These are phyloP conservation scores for Reticulascus tulasneorum DNA, from an alignment of 2,329 filamentous ascomycete genomes.

Conservation along the genomic window DNA sequence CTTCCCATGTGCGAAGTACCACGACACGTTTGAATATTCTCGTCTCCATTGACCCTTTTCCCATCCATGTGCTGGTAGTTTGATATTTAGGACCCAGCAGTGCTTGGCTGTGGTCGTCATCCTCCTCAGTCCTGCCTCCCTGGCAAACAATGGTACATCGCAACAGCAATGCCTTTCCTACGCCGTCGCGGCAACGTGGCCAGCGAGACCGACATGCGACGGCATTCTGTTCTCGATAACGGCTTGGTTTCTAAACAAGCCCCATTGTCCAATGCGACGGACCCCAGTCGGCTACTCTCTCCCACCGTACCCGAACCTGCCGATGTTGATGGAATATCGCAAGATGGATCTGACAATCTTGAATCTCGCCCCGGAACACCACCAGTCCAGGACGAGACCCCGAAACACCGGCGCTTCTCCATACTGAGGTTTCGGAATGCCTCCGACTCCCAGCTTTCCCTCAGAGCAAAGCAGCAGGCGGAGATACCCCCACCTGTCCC, in stretches of 20 bases:
- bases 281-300: not conserved
- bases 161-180: slow-evolving; percentile 56
- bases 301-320: not conserved
- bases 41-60: no score
- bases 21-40: no score
- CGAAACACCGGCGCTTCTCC: slow-evolving; percentile 59
- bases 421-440: slow-evolving; percentile 86
- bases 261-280: slow-evolving; percentile 15
- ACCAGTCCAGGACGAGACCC: slow-evolving; percentile 49
- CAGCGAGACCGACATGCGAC: slow-evolving; percentile 57
- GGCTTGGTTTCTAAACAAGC: slow-evolving; percentile 23
- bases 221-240: slow-evolving; percentile 38
- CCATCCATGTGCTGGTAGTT: no score
- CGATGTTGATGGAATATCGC: slow-evolving; percentile 4
- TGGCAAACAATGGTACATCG: slow-evolving; percentile 30
- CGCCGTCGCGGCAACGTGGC: slow-evolving; percentile 57
- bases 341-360: slow-evolving; percentile 12
- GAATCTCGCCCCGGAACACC: slow-evolving; percentile 41
- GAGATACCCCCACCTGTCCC: slow-evolving; percentile 54
- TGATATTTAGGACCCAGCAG: no score
- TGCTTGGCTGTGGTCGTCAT: slow-evolving; percentile 7
- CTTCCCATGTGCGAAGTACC: no score
- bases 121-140: slow-evolving; percentile 7
- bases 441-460: slow-evolving; percentile 83
- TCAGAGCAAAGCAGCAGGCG: slow-evolving; percentile 66